Base-by-base conservation (phyloP, 1,284 basidiomycete genomes). In the Xerocomus minutiporus region DNA sequence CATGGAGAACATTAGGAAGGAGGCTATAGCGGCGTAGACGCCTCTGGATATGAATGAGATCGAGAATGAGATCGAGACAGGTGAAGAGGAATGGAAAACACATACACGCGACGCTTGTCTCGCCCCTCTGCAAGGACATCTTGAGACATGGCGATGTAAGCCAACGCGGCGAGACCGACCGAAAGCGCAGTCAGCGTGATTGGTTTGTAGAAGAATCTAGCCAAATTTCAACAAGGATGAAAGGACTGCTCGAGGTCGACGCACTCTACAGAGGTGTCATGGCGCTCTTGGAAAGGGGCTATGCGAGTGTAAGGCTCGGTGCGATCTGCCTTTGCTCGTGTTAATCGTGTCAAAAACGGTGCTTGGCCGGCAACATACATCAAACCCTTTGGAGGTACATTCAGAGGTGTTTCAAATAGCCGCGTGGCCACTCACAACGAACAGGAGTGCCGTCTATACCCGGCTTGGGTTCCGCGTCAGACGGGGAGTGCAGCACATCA, bases 141-240 rank as follows among this genome's bases (percentile, higher is more conserved):
- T 60, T 87, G 80, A 3, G 88, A 83, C 60, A 81, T 91, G 11
- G 88, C 88, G 42, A 90, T 77, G 70, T 91, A 91, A 0, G 86
- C 86, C 51, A 91, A 73, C 9, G 83, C 73, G 32, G 81, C 72
- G 54, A 91, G 72, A 8, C 82, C 86, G 46, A 77, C 65, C 5
- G 83, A 75, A 38, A 91, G 78, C 23, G 85, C 81, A 9, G 86
- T 82, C 47, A 91, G 71, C 0, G 89, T 91, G 40, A 88, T 73
- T 2, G 88, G 89, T 55, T 86, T 88, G 72, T 87, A 91, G 67
- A 91, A 88, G 71, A 91, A 91, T 62, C 88, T 90, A 28, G 13
- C 11, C 7, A 28, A 12, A n/a, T 40, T 13, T 59, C 26, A 13
- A 54, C 32, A 26, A 43, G 34, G 17, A 28, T 6, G 36, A 20